phyloP scores from a whole-genome alignment of 2,329 filamentous ascomycete species.

The Diaporthe longicolla region DNA sequence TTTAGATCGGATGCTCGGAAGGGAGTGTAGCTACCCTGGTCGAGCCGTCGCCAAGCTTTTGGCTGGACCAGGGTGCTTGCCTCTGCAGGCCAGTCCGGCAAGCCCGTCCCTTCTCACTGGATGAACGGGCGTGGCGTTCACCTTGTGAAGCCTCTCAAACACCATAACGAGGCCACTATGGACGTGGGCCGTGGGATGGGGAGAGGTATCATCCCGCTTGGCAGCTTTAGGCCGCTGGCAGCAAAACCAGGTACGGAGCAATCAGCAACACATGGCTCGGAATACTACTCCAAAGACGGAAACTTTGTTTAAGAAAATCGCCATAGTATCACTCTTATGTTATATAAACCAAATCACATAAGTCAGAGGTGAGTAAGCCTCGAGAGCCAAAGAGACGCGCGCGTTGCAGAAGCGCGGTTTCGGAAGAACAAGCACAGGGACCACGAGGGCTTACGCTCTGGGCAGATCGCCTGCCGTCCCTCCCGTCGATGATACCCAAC shows the following conservation, averaged over 20 bases:
- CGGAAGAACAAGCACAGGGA: background rate
- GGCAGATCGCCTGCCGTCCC: conserved; percentile 26
- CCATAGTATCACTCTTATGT: background rate
- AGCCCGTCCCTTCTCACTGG: background rate
- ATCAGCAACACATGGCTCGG: background rate
- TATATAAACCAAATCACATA: conserved; percentile 9
- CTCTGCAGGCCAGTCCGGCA: background rate
- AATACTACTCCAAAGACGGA: background rate
- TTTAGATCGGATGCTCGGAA: conserved; percentile 35
- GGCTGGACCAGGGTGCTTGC: conserved; percentile 4
- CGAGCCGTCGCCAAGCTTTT: conserved; percentile 30
- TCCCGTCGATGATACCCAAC: conserved; percentile 31
- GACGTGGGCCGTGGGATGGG: background rate
- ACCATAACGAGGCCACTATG: background rate
- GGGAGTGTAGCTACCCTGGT: conserved; percentile 24
- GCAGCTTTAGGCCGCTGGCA: background rate
- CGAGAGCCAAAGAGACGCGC: conserved; percentile 3
- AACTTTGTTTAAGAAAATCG: conserved; percentile 18
- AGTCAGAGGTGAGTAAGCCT: conserved; percentile 22
- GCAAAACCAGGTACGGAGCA: background rate
- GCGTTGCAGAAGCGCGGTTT: conserved; percentile 21
- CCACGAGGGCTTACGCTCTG: conserved; percentile 6
- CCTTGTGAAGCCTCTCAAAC: background rate
- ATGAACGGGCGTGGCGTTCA: conserved; percentile 7
- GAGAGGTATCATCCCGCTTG: background rate